Conservation (phyloP, 768 basidiomycete genomes). For the Asterophora parasitica region DNA sequence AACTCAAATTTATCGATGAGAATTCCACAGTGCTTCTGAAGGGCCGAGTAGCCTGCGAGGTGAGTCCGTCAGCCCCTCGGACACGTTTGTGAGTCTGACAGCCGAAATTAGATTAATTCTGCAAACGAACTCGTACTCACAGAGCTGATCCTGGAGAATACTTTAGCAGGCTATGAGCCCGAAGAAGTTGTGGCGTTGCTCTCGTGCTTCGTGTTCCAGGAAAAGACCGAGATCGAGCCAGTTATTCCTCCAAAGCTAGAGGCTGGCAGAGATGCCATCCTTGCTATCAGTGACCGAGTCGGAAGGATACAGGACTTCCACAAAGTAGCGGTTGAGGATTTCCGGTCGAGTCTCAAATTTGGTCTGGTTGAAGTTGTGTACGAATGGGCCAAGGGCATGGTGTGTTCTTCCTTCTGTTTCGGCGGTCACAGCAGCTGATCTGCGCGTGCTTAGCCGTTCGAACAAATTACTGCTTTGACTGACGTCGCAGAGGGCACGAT, state of each 20-base stretch:
- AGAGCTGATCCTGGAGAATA: slow-evolving; percentile 95
- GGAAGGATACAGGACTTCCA: slow-evolving; percentile 74
- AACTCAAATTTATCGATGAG: slow-evolving; percentile 90
- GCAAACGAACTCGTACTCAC: slow-evolving; percentile 96
- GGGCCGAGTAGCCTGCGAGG: slow-evolving; percentile 97
- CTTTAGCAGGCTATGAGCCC: slow-evolving; percentile 83
- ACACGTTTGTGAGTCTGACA: not conserved
- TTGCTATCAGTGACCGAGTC: slow-evolving; percentile 74
- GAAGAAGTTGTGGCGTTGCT: slow-evolving; percentile 95
- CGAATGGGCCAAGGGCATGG: slow-evolving; percentile 99
- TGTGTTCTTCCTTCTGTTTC: slow-evolving; percentile 29
- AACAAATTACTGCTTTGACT: slow-evolving; percentile 88
- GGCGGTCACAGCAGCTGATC: not conserved
- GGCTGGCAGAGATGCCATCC: slow-evolving; percentile 74
- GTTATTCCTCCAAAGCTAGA: slow-evolving; percentile 73
- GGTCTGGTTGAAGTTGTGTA: slow-evolving; percentile 96
- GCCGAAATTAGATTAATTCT: slow-evolving; percentile 78
- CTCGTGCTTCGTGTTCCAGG: slow-evolving; percentile 97
- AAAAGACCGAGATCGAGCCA: slow-evolving; percentile 92
- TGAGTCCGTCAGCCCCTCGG: slow-evolving; percentile 24
- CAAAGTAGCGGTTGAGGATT: slow-evolving; percentile 76
- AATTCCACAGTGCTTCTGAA: slow-evolving; percentile 94
- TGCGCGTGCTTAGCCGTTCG: slow-evolving; percentile 67
- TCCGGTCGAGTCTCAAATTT: slow-evolving; percentile 76
- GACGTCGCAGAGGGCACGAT: slow-evolving; percentile 97